Base-by-base conservation (phyloP, 768 basidiomycete species). In the Xanthoconium stramineum region DNA sequence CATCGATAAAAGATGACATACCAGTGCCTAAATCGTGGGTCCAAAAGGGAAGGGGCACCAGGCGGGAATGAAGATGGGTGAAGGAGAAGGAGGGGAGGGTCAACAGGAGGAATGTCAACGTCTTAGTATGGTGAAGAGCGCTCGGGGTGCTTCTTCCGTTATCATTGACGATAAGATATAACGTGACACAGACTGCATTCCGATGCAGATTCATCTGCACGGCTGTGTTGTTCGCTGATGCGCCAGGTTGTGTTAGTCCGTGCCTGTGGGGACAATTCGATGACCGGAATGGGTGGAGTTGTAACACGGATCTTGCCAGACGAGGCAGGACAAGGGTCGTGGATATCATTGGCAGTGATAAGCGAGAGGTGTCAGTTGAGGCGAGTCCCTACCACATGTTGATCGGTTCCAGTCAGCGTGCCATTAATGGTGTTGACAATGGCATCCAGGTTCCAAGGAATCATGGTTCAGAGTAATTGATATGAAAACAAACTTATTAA, bases 1-100 rank as follows among this genome's bases (percentile, higher is more conserved):
- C 36, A 35, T 50, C 56, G 30, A 70, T 33, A 32, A 28, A 9
- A 30, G 28, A 30, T 29, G 59, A 20, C 66, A 67, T 67, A 15
- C 38, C 19, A 17, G 24, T 9, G 20, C 8, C 15, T 19, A 9
- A 5, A 30, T 36, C 32, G 48, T 13, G 20, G 37, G n/a, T 30
- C 17, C 35, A 12, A 42, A n/a, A 30, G 38, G n/a, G 33, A 14
- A 33, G 19, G 45, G 24, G 24, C 2, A 20, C 14, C 14, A 3
- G 45, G 43, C 3, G 37, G 24, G 56, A 38, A 40, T 20, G 43
- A 33, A 28, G 54, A 50, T 10, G 49, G 9, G 17, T 9, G 7
- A 13, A 5, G 17, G 19, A 15, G 14, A 33, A 35, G 33, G 20
- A 2, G 20, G 10, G 13, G 42, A 19, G 7, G 33, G 13, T 7